A percentile compares a stretch with the other conserved stretches of the same genome.
Conservation (phyloP, 352 stramenopile genomes). For the Phytophthora pini region DNA sequence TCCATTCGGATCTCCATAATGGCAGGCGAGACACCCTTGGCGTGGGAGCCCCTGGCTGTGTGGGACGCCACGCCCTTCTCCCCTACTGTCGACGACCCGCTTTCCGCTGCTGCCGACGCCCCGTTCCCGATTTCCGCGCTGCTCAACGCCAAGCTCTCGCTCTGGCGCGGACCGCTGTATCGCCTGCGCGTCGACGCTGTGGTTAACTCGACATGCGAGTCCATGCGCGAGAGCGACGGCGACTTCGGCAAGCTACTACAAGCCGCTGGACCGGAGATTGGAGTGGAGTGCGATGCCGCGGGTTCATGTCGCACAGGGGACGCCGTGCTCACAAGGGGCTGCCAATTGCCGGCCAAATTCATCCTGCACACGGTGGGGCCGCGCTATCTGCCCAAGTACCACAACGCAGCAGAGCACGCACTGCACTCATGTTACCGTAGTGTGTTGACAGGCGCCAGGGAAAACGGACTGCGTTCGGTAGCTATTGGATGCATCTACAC, state of each 20-base stretch:
- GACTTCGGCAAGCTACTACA: conserved; percentile 70
- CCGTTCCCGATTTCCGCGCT: conserved; percentile 35
- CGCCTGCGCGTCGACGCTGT: conserved; percentile 70
- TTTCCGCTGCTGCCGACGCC: background rate
- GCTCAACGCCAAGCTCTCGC: conserved; percentile 60
- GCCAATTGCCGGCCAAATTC: conserved; percentile 66
- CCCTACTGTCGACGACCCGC: conserved; percentile 5
- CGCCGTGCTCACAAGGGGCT: conserved; percentile 83
- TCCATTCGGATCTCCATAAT: conserved; percentile 7
- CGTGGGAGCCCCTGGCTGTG: conserved; percentile 17
- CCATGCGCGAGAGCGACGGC: conserved; percentile 66
- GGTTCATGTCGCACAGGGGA: conserved; percentile 82
- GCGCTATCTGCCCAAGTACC: conserved; percentile 81
- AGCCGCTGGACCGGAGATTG: conserved; percentile 76
- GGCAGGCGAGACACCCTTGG: conserved; percentile 11
- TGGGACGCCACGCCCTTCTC: conserved; percentile 18
- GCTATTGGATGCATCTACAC: conserved; percentile 84
- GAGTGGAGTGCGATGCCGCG: conserved; percentile 68
- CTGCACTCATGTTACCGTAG: conserved; percentile 86
- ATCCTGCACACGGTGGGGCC: conserved; percentile 89
- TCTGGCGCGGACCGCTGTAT: conserved; percentile 69
- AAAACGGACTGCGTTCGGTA: conserved; percentile 66
- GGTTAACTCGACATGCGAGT: conserved; percentile 83
- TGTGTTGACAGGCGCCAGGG: conserved; percentile 65
- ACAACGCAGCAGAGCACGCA: conserved; percentile 80